Percentiles rank a stretch among this genome's conserved stretches.
Conservation (phyloP, 2,329 filamentous ascomycete species). For the Madurella fahalii region DNA sequence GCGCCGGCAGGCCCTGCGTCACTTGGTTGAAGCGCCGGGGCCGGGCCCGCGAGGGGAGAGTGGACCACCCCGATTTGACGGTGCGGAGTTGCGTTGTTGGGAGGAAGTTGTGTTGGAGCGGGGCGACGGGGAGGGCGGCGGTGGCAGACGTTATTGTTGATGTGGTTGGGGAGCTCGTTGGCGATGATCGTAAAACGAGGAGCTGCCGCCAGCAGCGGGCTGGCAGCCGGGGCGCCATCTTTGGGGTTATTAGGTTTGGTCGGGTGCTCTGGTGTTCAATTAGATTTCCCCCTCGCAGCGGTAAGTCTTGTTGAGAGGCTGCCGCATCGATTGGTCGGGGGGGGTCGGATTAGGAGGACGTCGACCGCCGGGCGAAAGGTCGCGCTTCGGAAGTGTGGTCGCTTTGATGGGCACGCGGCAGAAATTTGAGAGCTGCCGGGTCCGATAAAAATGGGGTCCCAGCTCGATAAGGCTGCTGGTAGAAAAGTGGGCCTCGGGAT, state of each 20-base stretch:
- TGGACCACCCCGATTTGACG: constrained; percentile 60
- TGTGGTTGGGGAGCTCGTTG: neutral
- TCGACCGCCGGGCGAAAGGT: constrained; percentile 17
- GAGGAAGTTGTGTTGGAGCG: constrained; percentile 26
- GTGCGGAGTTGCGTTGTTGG: constrained; percentile 40
- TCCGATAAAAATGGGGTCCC: constrained; percentile 9
- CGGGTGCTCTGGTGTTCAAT: neutral
- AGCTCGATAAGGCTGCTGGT: neutral
- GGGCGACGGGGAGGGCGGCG: constrained; percentile 23
- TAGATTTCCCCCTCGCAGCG: neutral
- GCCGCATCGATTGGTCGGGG: constrained; percentile 8
- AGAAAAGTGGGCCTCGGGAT: neutral
- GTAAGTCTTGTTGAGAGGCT: constrained; percentile 1
- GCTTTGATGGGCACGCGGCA: constrained; percentile 9
- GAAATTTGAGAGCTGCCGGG: constrained; percentile 23
- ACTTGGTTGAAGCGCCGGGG: constrained; percentile 59
- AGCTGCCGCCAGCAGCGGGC: constrained; percentile 31
- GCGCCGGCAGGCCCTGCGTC: constrained; percentile 51
- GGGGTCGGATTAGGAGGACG: constrained; percentile 3
- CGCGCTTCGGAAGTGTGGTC: constrained; percentile 12
- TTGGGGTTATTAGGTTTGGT: constrained; percentile 6
- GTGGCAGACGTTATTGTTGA: constrained; percentile 8
- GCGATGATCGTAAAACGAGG: constrained; percentile 3
- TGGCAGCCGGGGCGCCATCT: constrained; percentile 34
- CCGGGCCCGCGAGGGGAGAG: constrained; percentile 43